Evolutionary conservation across 371 early-diverging fungal genomes (phyloP), one percentile per base, ranked within the genome.

Genomic region (Mucor saturninus): DNA sequence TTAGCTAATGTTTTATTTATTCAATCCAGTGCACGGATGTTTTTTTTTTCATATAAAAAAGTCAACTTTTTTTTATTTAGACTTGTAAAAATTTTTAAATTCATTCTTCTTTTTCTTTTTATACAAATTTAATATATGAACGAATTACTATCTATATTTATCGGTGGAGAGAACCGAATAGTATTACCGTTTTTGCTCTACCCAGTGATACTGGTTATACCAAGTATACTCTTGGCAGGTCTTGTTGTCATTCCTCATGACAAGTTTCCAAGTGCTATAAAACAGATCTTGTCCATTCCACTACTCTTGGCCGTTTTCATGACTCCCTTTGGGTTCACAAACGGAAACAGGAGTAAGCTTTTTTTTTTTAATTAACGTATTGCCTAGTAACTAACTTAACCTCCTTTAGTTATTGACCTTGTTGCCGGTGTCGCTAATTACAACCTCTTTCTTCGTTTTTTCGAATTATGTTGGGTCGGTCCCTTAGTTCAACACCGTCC

Each of bases 251-350:
- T 64, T n/a, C 71, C 67, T 8, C 57, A 51, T 35, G 56, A 52
- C 49, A 69, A 37, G 31, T 13, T 79, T 6, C 54, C 72, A 5
- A 54, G 61, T 2, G 5, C 26, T 5, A 37, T 43, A 29, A 79
- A 79, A 62, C 79, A 79, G 40, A 29, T 56, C 39, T 54, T 75
- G 11, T 66, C 79, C 4, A 64, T 74, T 39, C 79, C 76, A 11
- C 45, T 79, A 4, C 55, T 79, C 3, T n/a, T 62, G 5, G 64
- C 64, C 21, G 52, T 69, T 7, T 48, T 74, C 28, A 29, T 75
- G 14, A 54, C 67, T 29, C 76, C 79, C 31, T 59, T 75, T 40
- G 61, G 42, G 8, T 70, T 74, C 26, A 64, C 71, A 8, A 59
- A 59, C 8, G 61, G 59, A 28, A 42, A 74, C 39, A 65, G 42